Base-by-base conservation (phyloP, 768 basidiomycete species). In the Russula griseocarnosa region DNA sequence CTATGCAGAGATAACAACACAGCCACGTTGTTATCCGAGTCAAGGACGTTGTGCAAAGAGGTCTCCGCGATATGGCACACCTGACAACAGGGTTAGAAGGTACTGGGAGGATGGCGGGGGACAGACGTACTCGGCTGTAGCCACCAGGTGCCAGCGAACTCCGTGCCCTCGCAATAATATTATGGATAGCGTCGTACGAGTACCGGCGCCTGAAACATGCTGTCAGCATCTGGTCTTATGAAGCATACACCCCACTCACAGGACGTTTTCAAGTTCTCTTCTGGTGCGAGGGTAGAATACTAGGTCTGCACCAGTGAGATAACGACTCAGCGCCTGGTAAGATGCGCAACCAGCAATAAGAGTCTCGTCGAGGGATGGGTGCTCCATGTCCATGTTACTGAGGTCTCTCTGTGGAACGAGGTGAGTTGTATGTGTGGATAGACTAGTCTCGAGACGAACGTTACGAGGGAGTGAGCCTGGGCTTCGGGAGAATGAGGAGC, bases 151-250 rank as follows among this genome's bases (percentile, higher is more conserved):
- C 81, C 18, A 90, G 76, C 20, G 83, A 76, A 22, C 84, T 82
- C 51, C 85, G 85, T 69, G 87, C 85, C 62, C 81, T 81, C 20
- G 90, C 78, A 70, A 92, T 89, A 10, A 83, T 82, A 70, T 92
- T 92, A 73, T 92, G 91, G 60, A 92, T 89, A 13, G 85, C 83
- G 66, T 92, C 90, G 69, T 88, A 85, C 0, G 87, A 82, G 70
- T 92, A 92, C 71, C 89, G 80, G 61, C 85, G 81, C 63, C 90
- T 71, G 36, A 24, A 22, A 14, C 8, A 52, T 56, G 44, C 36
- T 22, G 30, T 63, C 34, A 53, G 55, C 20, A 50, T n/a, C 14
- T 40, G 22, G 26, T 28, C 56, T 26, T 22, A 32, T 22, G 53
- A 36, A 62, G 58, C 34, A 67, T 26, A 58, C 49, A 51, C 36